Conservation (phyloP, 768 basidiomycete species). For the Podaxis sp. region DNA sequence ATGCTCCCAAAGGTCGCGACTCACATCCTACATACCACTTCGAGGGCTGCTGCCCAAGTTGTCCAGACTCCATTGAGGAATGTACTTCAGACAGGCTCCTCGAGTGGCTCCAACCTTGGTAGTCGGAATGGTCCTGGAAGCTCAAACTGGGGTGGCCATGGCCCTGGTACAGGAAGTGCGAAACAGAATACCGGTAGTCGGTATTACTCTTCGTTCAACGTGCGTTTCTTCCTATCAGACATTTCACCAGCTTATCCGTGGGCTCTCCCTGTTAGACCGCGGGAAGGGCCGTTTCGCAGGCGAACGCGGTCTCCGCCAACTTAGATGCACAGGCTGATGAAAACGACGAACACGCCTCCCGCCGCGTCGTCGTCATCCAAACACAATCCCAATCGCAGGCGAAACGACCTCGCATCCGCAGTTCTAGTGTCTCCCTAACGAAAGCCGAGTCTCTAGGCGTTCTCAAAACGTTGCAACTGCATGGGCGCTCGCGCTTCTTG, state of each 20-base stretch:
- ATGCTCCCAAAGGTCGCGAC: constrained; percentile 86
- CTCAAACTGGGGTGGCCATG: constrained; percentile 42
- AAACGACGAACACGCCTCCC: constrained; percentile 39
- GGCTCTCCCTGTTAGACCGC: constrained; percentile 41
- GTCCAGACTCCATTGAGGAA: constrained; percentile 74
- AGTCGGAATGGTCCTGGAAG: constrained; percentile 21
- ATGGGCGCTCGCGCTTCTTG: constrained; percentile 43
- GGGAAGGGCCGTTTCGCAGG: constrained; percentile 70
- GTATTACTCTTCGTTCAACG: constrained; percentile 65
- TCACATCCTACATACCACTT: constrained; percentile 70
- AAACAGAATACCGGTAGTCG: constrained; percentile 71
- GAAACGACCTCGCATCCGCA: constrained; percentile 43
- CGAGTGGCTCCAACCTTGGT: constrained; percentile 28
- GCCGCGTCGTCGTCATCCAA: constrained; percentile 15
- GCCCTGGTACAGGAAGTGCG: constrained; percentile 65
- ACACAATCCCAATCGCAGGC: constrained; percentile 20
- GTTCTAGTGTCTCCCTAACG: constrained; percentile 55
- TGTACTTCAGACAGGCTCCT: constrained; percentile 60
- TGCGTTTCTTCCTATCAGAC: constrained; percentile 20
- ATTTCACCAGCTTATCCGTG: not conserved
- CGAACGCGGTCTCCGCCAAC: constrained; percentile 49
- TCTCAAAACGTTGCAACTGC: constrained; percentile 58
- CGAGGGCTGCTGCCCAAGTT: constrained; percentile 70
- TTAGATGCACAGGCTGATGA: constrained; percentile 61
- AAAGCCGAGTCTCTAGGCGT: constrained; percentile 47